Evolutionary conservation across 805 yeast genomes (phyloP), one percentile per base, ranked within the genome.

Genomic region (Nakazawaea pomicola): DNA sequence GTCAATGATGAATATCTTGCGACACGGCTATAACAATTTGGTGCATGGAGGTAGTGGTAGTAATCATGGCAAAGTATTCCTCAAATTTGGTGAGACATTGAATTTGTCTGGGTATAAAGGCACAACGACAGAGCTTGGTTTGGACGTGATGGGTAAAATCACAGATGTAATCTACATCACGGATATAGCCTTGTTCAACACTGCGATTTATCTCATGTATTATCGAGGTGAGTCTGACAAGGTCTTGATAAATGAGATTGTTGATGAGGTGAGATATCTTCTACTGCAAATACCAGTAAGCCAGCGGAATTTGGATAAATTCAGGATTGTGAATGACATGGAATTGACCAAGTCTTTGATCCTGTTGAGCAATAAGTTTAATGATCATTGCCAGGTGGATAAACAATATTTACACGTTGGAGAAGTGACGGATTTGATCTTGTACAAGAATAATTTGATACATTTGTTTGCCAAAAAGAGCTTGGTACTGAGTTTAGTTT

Each of bases 381-480:
- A 40, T 31, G 18, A 18, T 8, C 9, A 30, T 29, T 39, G 43
- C 16, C 14, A 4, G 9, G 19, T 40, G 4, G 43, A 34, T 4
- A 29, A 18, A 17, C 35, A 30, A 7, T 12, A 4, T 20, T n/a
- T 40, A 9, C 4, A 14, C 3, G 31, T 40, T 16, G n/a, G 27
- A n/a, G 18, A 29, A 8, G 15, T 24, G 6, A 29, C 32, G 8
- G 39, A 34, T 29, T 29, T 40, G 18, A 34, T 40, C 20, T 29
- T 40, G 17, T 34, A 40, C 27, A 40, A 40, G 20, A 40, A 40
- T 23, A 34, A 34, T n/a, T 29, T 34, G 16, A 40, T 40, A 14
- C 39, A 40, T 29, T 24, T 34, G 19, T 35, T 40, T 24, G 24
- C 30, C 18, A 28, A 15, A 10, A 40, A 40, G 21, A 19, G 38